Conservation (phyloP, 768 basidiomycete genomes). For the Tephrocybe sp. region DNA sequence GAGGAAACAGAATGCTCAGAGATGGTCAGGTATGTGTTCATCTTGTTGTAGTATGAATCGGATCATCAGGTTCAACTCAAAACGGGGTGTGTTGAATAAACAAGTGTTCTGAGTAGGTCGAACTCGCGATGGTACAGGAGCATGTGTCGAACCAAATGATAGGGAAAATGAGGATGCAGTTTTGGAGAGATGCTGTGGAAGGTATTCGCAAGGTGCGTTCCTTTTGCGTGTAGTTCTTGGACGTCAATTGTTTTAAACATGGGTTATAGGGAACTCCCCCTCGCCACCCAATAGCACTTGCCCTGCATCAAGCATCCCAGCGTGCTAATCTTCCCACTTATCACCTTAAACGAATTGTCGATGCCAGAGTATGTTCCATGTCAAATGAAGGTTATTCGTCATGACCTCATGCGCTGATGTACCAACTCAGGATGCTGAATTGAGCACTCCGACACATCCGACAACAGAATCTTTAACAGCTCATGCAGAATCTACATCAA, state of each 20-base stretch:
- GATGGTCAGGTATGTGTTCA: conserved; percentile 11
- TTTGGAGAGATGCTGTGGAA: conserved; percentile 82
- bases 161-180: conserved; percentile 84
- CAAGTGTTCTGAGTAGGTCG: conserved; percentile 46
- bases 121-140: conserved; percentile 76
- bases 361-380: conserved; percentile 64
- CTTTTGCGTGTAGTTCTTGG: background rate
- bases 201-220: conserved; percentile 57
- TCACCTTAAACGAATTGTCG: conserved; percentile 79
- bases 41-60: too few relatives aligned
- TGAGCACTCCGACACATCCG: conserved; percentile 60
- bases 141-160: conserved; percentile 68
- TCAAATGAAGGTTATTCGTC: background rate
- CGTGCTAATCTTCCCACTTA: conserved; percentile 57
- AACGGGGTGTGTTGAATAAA: conserved; percentile 4
- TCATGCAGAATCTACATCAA: conserved; percentile 79
- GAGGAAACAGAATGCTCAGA: background rate
- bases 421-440: conserved; percentile 55
- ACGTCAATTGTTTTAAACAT: conserved; percentile 7
- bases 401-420: conserved; percentile 16
- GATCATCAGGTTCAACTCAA: conserved; percentile 9
- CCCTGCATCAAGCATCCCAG: conserved; percentile 57
- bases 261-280: conserved; percentile 64
- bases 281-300: conserved; percentile 77
- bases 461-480: conserved; percentile 66